Percentiles rank a stretch among this genome's conserved stretches.
These are phyloP conservation scores for Wickerhamiella qilinensis DNA, from an alignment of 805 yeast genomes.

Conservation along the genomic window DNA sequence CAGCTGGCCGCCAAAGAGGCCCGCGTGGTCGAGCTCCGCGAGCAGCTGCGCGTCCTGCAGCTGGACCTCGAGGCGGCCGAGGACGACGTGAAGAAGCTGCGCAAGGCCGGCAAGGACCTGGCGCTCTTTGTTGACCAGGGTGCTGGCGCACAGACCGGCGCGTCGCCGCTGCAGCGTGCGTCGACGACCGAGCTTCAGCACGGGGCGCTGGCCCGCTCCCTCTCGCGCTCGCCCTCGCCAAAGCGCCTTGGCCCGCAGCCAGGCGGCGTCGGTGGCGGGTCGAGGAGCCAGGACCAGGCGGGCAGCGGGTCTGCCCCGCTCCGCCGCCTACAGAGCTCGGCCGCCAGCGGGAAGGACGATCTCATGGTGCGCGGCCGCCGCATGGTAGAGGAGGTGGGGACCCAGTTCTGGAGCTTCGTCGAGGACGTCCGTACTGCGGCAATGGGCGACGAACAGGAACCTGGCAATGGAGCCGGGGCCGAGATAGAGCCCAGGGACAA, in stretches of 20 bases:
- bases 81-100: conserved; percentile 18
- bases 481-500: not conserved
- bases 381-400: conserved; percentile 21
- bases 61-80: conserved; percentile 23
- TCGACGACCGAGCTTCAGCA: conserved; percentile 5
- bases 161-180: conserved; percentile 1
- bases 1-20: conserved; percentile 26
- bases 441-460: conserved; percentile 21
- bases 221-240: conserved; percentile 7
- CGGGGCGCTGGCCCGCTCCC: conserved; percentile 1
- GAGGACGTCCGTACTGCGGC: conserved; percentile 23
- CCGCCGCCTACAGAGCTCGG: conserved; percentile 9
- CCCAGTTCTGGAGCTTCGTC: conserved; percentile 22
- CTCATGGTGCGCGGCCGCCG: conserved; percentile 18
- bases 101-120: conserved; percentile 8
- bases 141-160: conserved; percentile 1
- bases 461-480: not conserved
- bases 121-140: conserved; percentile 8
- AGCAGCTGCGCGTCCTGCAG: conserved; percentile 16
- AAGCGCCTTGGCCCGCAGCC: no score
- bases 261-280: no score
- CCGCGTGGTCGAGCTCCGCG: conserved; percentile 22
- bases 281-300: not conserved
- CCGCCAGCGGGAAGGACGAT: conserved; percentile 8
- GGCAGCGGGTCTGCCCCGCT: no score